Conservation (phyloP, 2,329 filamentous ascomycete genomes). For the Hypoxylon sp. region DNA sequence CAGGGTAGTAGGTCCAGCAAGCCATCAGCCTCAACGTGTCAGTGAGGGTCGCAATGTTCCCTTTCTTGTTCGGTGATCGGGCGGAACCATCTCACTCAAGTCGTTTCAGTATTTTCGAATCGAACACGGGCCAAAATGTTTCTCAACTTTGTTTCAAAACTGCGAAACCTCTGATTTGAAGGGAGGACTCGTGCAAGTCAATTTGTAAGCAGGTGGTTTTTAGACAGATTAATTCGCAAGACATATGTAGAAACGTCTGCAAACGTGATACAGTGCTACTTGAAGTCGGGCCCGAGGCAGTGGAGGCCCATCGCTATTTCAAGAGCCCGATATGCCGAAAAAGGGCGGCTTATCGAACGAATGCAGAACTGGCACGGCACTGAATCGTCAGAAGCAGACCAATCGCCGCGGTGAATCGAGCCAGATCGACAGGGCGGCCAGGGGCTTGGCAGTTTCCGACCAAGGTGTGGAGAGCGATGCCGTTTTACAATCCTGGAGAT, state of each 20-base stretch:
- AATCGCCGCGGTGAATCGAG: slow-evolving; percentile 33
- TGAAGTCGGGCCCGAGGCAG: not conserved
- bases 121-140: not conserved
- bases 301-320: slow-evolving; percentile 8
- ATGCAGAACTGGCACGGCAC: slow-evolving; percentile 12
- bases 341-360: slow-evolving; percentile 28
- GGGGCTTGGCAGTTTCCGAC: slow-evolving; percentile 35
- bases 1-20: no score
- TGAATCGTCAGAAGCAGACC: not conserved
- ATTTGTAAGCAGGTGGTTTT: slow-evolving; percentile 22
- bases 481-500: slow-evolving; percentile 38
- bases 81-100: not conserved
- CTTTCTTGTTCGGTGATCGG: not conserved
- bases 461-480: slow-evolving; percentile 13
- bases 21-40: slow-evolving; percentile 1
- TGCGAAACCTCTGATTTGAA: not conserved
- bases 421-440: slow-evolving; percentile 26
- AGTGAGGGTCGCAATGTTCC: not conserved
- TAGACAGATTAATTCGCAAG: slow-evolving; percentile 1
- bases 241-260: slow-evolving; percentile 8
- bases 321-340: slow-evolving; percentile 17
- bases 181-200: not conserved
- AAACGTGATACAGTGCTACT: not conserved
- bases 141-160: not conserved
- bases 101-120: not conserved